These are phyloP conservation scores for Colletotrichum sp. DNA, from an alignment of 2,329 filamentous ascomycete species.

Conservation along the genomic window DNA sequence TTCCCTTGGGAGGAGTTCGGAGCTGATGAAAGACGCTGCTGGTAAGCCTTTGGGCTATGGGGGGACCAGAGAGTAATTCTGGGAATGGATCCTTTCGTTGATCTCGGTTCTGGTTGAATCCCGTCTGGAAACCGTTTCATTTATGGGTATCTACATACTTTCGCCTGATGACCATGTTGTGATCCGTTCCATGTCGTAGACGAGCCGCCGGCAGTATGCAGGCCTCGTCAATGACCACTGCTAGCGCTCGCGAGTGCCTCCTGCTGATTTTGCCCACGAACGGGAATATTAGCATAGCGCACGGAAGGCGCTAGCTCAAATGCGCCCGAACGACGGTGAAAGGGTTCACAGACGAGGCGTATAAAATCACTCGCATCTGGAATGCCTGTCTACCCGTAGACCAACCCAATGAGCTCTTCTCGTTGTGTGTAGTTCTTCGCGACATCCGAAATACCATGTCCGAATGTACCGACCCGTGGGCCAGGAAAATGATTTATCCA, in stretches of 20 bases:
- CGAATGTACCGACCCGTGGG: background rate
- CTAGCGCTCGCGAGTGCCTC: background rate
- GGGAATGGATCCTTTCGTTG: conserved; percentile 25
- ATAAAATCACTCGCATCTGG: background rate
- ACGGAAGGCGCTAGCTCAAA: background rate
- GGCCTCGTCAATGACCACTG: fast-evolving
- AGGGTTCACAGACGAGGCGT: background rate
- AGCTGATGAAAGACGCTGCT: conserved; percentile 21
- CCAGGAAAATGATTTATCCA: background rate
- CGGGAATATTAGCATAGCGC: no score
- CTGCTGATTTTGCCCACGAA: background rate
- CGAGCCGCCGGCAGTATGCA: no score
- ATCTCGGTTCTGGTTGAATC: conserved; percentile 21
- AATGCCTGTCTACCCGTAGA: no score
- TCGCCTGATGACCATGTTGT: background rate
- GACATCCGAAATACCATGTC: background rate
- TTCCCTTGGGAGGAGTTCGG: background rate
- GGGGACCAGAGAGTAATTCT: conserved; percentile 23
- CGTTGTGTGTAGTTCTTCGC: no score
- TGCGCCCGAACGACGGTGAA: background rate
- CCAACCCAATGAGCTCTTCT: no score
- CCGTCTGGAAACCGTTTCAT: conserved; percentile 25
- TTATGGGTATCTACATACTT: conserved; percentile 24
- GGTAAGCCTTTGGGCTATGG: conserved; percentile 22
- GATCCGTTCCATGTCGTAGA: no score